Base-by-base conservation (phyloP, 495 filamentous ascomycete species). In the Tuber brumale region DNA sequence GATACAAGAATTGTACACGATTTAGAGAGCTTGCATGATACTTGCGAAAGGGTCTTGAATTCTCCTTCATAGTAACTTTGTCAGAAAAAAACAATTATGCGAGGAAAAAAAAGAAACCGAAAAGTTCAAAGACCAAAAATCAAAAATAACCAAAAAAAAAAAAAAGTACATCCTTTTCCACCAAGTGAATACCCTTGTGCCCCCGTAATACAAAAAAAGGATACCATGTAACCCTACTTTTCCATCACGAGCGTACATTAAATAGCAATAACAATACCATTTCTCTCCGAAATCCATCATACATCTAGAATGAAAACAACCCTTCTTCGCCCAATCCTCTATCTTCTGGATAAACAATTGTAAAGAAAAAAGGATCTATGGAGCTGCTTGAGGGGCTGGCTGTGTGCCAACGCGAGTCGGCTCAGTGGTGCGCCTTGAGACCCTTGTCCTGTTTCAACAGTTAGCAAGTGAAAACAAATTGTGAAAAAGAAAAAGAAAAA, bases 1-100 rank as follows among this genome's bases (percentile, higher is more conserved):
- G 85, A 86, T 39, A 87, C 89, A 27, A 89, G 92, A 74, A 85
- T 93, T 69, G 85, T 90, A 44, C 86, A 89, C 37, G 91, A 92
- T 70, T 84, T 94, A 37, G 81, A 85, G 71, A 87, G 88, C 77
- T 85, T 94, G 35, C 88, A 92, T 79, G 86, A 88, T 75, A 87
- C 88, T 69, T 93, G 92, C 83, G 88, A 89, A 75, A 79, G 77
- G 72, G 78, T 73, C 70, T 45, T 80, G 66, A 80, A 80, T 35
- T 27, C 78, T 51, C 42, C 57, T 69, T 77, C 77, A 48, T 79
- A 73, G 78, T 39, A 51, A 73, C 42, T 76, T 76, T 66, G 14
- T 66, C 14, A 27, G 27, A 27, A 66, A 27, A 66, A 35, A 35
- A 71, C 70, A 76, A 39, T 73, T 75, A 66, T 21, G 69, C 21